Base-by-base conservation (phyloP, 2,329 filamentous ascomycete genomes). In the Seiridium unicorne region DNA sequence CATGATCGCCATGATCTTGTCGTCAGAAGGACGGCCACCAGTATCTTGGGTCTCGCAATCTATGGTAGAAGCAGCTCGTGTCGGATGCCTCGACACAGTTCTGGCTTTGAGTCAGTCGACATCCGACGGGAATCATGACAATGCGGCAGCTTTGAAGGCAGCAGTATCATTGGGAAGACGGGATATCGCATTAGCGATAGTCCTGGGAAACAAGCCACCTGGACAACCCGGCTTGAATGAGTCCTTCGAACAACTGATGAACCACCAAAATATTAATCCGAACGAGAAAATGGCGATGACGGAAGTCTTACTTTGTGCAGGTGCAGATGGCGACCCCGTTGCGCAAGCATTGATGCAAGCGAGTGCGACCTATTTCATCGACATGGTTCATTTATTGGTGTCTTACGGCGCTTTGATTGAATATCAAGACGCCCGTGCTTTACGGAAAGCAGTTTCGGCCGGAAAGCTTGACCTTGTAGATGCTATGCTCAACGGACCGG, bases 231-330 rank as follows among this genome's bases (percentile, higher is more conserved):
- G 77, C 0, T 69, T 88, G 3, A 79, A 82, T 58, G 77, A 80
- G 32, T 81, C 83, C 9, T 84, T 88, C 46, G 72, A 73, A 2
- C 68, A 76, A 4, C 71, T 86, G 1, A 77, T 83, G 60, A 68
- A 75, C 1, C 78, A 81, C 54, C 68, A 77, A 2, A 77, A 78
- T 2, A 74, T 84, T 18, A 76, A 76, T 5, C 78, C 80, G 0
- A 76, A 78, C 36, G 78, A 81, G 38, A 85, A 83, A 65, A 70
- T 83, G 47, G 76, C 77, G 2, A 73, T 88, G 62, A 76, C 81
- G 0, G 84, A 88, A 66, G 72, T 85, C 3, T 67, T 89, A 1
- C 74, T 89, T 1, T 86, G 84, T 57, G 84, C 82, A 1, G 85
- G 85, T 0, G 84, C 84, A 1, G 73, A 76, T 10, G 85, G 85